Conservation (phyloP, 441 rosid species). For the Viola pubescens region DNA sequence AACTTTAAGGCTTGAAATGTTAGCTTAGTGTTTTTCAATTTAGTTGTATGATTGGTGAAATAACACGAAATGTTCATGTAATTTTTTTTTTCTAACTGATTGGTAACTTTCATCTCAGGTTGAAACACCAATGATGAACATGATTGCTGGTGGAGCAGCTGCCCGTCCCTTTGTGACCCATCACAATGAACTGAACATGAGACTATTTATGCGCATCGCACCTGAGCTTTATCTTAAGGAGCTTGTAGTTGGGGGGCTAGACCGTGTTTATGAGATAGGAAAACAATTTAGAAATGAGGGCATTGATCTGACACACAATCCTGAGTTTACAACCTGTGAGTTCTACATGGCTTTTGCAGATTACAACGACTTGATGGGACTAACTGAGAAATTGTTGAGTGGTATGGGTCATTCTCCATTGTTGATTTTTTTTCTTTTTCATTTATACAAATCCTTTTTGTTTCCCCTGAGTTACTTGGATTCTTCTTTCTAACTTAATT, state of each 20-base stretch:
- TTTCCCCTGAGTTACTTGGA: neutral
- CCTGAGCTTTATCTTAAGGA: slow-evolving; percentile 81
- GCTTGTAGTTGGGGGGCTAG: slow-evolving; percentile 78
- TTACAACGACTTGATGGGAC: slow-evolving; percentile 74
- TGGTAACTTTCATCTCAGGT: slow-evolving; percentile 31
- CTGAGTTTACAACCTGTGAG: slow-evolving; percentile 92
- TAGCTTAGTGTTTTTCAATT: no score
- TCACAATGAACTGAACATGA: slow-evolving; percentile 82
- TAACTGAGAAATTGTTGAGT: slow-evolving; percentile 72
- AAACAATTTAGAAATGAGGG: slow-evolving; percentile 92
- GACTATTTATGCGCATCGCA: slow-evolving; percentile 75
- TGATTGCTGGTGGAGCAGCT: slow-evolving; percentile 90
- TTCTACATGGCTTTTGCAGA: slow-evolving; percentile 93
- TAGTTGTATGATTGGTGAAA: no score
- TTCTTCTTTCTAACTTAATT: neutral
- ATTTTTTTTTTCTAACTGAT: neutral
- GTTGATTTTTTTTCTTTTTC: neutral
- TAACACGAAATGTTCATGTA: neutral
- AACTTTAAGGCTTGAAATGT: no score
- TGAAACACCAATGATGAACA: slow-evolving; percentile 92
- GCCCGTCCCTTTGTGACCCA: slow-evolving; percentile 89
- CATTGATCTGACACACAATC: slow-evolving; percentile 85
- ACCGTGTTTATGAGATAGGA: slow-evolving; percentile 83
- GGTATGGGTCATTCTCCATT: slow-evolving; percentile 33
- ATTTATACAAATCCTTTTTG: neutral